phyloP scores from a whole-genome alignment of 1,284 basidiomycete genomes.

The Gymnopus androsaceus region DNA sequence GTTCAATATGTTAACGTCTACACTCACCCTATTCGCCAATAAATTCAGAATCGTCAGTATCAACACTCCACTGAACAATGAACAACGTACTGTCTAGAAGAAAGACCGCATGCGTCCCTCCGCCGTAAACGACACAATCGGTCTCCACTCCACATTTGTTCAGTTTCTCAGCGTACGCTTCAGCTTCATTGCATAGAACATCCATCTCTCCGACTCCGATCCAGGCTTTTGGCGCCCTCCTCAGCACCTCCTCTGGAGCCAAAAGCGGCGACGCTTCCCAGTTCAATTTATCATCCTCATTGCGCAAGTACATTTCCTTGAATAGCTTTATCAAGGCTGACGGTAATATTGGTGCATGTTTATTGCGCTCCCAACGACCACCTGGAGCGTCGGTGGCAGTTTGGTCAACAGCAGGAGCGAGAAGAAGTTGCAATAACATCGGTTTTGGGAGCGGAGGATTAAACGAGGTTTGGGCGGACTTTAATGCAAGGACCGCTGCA shows the following conservation, averaged over 20 bases:
- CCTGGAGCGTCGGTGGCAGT: background rate
- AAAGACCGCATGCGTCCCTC: no score
- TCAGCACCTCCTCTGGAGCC: slow-evolving; percentile 16
- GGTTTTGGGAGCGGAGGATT: background rate
- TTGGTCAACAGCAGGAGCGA: slow-evolving; percentile 13
- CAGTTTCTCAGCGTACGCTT: no score
- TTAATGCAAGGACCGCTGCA: background rate
- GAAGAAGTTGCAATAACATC: background rate
- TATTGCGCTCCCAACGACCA: slow-evolving; percentile 11
- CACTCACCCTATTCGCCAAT: no score
- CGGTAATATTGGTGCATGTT: slow-evolving; percentile 13
- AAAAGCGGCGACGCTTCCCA: slow-evolving; percentile 9
- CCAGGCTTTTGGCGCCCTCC: no score
- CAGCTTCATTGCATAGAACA: no score
- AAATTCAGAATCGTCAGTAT: no score
- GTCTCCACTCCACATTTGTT: no score
- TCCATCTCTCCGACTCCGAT: no score
- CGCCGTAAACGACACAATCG: no score
- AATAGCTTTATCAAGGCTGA: slow-evolving; percentile 15
- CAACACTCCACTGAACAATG: no score
- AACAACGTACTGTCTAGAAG: no score
- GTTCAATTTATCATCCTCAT: background rate
- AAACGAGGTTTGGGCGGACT: background rate
- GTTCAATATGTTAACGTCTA: no score
- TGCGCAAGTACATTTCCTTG: slow-evolving; percentile 12